Percentiles rank a stretch among this genome's conserved stretches.
Evolutionary conservation across 2,329 filamentous ascomycete species (phyloP).

Genomic region (Penicillium sp.): DNA sequence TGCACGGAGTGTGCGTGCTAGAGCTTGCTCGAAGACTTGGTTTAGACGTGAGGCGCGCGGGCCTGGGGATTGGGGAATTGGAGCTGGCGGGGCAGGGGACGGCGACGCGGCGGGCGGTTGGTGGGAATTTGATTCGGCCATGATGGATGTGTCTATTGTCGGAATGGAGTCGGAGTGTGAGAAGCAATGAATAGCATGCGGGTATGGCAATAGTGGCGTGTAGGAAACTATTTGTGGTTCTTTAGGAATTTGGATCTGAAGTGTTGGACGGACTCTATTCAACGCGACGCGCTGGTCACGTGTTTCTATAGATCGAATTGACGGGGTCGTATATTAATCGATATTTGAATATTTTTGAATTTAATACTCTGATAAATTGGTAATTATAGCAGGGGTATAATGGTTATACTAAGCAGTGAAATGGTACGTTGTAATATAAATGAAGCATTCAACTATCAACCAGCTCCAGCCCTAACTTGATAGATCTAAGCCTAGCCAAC

Average conservation of each 20-base stretch:
- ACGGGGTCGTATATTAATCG: not conserved
- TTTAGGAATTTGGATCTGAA: constrained; percentile 14
- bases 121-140: constrained; percentile 23
- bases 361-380: not conserved
- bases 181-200: not conserved
- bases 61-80: constrained; percentile 56
- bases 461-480: not conserved
- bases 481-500: constrained; percentile 5
- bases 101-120: constrained; percentile 38
- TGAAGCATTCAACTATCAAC: not conserved
- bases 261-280: constrained; percentile 1
- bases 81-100: constrained; percentile 55
- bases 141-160: constrained; percentile 11
- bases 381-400: not conserved
- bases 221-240: constrained; percentile 5
- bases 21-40: constrained; percentile 60
- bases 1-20: constrained; percentile 60
- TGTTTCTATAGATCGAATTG: constrained; percentile 22
- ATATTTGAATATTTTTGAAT: not conserved
- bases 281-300: constrained; percentile 28
- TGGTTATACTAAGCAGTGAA: not conserved
- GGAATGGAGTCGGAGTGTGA: not conserved
- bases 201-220: not conserved
- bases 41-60: constrained; percentile 61
- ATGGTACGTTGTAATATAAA: not conserved